Evolutionary conservation across 768 basidiomycete genomes (phyloP).

Genomic region (Infundibulicybe gibba): DNA sequence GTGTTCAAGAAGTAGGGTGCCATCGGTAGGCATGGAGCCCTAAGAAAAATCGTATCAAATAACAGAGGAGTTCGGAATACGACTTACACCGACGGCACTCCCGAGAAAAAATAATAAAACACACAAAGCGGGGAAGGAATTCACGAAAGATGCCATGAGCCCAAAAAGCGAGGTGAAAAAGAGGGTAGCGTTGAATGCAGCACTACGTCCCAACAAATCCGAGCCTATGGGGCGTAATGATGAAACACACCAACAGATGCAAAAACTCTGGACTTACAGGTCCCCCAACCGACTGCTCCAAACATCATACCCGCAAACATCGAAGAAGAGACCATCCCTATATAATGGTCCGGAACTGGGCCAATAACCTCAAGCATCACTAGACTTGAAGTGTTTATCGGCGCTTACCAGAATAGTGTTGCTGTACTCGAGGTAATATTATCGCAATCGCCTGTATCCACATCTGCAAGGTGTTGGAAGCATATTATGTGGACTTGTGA

Average conservation of each 20-base stretch:
- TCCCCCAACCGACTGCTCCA: slow-evolving; percentile 89
- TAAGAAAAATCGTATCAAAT: slow-evolving; percentile 19
- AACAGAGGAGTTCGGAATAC: background rate
- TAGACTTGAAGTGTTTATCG: background rate
- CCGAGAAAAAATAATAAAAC: slow-evolving; percentile 82
- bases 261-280: slow-evolving; percentile 63
- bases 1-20: slow-evolving; percentile 88
- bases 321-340: slow-evolving; percentile 80
- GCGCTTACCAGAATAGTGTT: slow-evolving; percentile 70
- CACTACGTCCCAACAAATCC: slow-evolving; percentile 82
- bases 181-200: slow-evolving; percentile 91
- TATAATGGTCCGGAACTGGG: slow-evolving; percentile 68
- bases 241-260: background rate
- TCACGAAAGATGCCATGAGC: slow-evolving; percentile 69
- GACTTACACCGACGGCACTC: slow-evolving; percentile 85
- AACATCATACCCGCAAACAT: slow-evolving; percentile 99
- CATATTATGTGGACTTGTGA: slow-evolving; percentile 4
- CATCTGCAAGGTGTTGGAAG: slow-evolving; percentile 56
- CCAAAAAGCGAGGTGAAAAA: slow-evolving; percentile 91
- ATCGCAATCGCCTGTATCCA: slow-evolving; percentile 92
- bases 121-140: slow-evolving; percentile 68
- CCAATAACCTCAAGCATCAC: background rate
- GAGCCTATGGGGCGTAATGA: slow-evolving; percentile 46
- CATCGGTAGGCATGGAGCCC: slow-evolving; percentile 97
- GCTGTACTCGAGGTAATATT: slow-evolving; percentile 93